A percentile compares a stretch with the other conserved stretches of the same genome.
Conservation (phyloP, 331 rosid species). For the Malus hybrid region DNA sequence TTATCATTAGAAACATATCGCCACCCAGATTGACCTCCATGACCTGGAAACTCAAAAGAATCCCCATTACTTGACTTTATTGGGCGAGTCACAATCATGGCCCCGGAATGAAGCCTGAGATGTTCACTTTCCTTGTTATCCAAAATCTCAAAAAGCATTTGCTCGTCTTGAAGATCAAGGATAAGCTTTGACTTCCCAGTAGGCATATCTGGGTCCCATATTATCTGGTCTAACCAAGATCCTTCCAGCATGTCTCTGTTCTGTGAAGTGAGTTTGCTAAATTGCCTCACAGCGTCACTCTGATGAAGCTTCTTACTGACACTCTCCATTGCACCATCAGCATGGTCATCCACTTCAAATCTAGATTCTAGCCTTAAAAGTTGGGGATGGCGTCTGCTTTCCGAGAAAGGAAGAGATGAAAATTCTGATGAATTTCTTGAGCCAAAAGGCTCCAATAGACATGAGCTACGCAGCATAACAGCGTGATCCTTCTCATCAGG, state of each 20-base stretch:
- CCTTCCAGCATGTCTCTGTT: constrained; percentile 75
- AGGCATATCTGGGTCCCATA: constrained; percentile 68
- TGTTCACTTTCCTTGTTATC: constrained; percentile 56
- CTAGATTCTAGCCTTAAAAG: constrained; percentile 67
- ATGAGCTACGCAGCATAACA: constrained; percentile 23
- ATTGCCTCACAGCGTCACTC: constrained; percentile 38
- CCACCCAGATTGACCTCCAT: constrained; percentile 92
- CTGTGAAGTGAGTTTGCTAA: constrained; percentile 49
- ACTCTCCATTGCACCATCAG: constrained; percentile 35
- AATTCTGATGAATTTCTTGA: constrained; percentile 34
- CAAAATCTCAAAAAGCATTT: constrained; percentile 88
- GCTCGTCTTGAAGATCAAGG: constrained; percentile 92
- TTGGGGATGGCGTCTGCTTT: constrained; percentile 70
- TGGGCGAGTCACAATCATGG: constrained; percentile 65
- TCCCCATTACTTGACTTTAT: constrained; percentile 45
- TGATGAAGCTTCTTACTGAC: constrained; percentile 36
- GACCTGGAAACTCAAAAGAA: constrained; percentile 58
- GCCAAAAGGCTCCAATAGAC: constrained; percentile 59
- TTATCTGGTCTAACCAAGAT: constrained; percentile 81
- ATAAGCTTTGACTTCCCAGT: constrained; percentile 67
- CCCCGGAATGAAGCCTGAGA: constrained; percentile 83
- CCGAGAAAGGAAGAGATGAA: constrained; percentile 28
- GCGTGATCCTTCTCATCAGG: constrained; percentile 30
- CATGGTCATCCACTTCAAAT: constrained; percentile 32
- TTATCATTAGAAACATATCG: constrained; percentile 75